These are phyloP conservation scores for Avena atlantica DNA, from an alignment of 176 grass and related monocot genomes.

Conservation along the genomic window DNA sequence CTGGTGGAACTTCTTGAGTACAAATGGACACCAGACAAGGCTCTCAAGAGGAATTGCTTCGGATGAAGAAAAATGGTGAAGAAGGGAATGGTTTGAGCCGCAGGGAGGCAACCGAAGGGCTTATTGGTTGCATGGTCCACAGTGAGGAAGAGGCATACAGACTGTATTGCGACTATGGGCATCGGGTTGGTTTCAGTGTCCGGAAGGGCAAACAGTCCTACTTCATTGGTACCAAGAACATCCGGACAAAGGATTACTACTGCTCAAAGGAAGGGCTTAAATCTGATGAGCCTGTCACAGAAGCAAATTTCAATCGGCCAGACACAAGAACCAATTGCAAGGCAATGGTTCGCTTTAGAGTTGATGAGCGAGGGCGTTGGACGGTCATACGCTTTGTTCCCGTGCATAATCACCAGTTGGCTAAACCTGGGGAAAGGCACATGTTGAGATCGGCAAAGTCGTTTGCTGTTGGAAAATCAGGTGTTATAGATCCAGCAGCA, in stretches of 20 bases:
- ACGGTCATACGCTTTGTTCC: conserved; percentile 81
- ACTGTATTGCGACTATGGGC: conserved; percentile 82
- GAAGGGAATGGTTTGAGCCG: conserved; percentile 53
- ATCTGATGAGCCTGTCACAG: conserved; percentile 78
- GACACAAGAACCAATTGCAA: conserved; percentile 90
- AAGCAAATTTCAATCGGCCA: conserved; percentile 79
- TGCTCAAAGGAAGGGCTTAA: conserved; percentile 95
- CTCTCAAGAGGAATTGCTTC: conserved; percentile 60
- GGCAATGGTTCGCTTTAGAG: conserved; percentile 86
- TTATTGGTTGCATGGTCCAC: conserved; percentile 73
- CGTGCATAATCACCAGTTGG: conserved; percentile 82
- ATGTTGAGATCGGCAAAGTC: conserved; percentile 80
- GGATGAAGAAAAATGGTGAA: conserved; percentile 58
- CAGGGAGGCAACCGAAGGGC: conserved; percentile 65
- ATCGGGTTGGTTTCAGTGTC: conserved; percentile 86
- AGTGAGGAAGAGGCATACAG: conserved; percentile 88
- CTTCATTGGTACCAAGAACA: conserved; percentile 81
- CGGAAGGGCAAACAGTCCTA: conserved; percentile 91
- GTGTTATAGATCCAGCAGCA: conserved; percentile 50
- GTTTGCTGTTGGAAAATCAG: conserved; percentile 62
- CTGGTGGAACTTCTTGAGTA: conserved; percentile 41
- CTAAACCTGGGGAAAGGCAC: conserved; percentile 84
- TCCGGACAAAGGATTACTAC: conserved; percentile 87
- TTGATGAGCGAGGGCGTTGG: conserved; percentile 80
- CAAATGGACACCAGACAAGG: conserved; percentile 53